A percentile compares a stretch with the other conserved stretches of the same genome.
These are phyloP conservation scores for Raphanus raphanistrum DNA, from an alignment of 345 rosid genomes.

Conservation along the genomic window DNA sequence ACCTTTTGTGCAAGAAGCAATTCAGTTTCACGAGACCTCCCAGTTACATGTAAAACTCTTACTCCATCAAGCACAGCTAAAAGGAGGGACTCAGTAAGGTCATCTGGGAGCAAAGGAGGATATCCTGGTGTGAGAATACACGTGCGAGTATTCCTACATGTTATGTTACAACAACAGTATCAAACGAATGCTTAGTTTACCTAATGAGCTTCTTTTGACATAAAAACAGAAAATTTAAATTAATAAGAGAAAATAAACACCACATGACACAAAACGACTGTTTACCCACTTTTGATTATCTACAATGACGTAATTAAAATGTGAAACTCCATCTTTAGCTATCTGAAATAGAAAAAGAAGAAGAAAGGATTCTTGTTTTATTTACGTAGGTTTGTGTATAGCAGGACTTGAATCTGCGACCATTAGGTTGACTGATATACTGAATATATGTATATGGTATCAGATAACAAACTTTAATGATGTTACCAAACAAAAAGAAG, in stretches of 20 bases:
- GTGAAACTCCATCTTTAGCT: slow-evolving; percentile 69
- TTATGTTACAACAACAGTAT: background rate
- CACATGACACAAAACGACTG: background rate
- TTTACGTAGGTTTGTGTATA: background rate
- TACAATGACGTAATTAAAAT: slow-evolving; percentile 79
- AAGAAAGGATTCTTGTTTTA: background rate
- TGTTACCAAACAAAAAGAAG: slow-evolving; percentile 61
- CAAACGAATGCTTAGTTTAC: slow-evolving; percentile 2
- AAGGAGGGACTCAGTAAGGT: slow-evolving; percentile 49
- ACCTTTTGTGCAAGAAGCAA: slow-evolving; percentile 69
- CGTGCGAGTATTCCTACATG: slow-evolving; percentile 85
- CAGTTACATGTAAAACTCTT: slow-evolving; percentile 59
- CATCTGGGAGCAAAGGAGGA: slow-evolving; percentile 69
- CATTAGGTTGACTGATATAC: background rate
- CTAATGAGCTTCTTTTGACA: background rate
- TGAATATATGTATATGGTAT: background rate
- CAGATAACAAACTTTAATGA: background rate
- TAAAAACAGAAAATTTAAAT: background rate
- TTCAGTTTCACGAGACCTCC: slow-evolving; percentile 70
- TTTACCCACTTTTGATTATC: slow-evolving; percentile 75
- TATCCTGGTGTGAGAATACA: slow-evolving; percentile 81
- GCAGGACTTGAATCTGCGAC: no score
- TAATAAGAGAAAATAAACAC: background rate
- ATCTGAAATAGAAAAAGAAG: slow-evolving; percentile 47
- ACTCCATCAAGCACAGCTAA: slow-evolving; percentile 63